Base-by-base conservation (phyloP, 768 basidiomycete genomes). In the Leccinum fibrillosum region DNA sequence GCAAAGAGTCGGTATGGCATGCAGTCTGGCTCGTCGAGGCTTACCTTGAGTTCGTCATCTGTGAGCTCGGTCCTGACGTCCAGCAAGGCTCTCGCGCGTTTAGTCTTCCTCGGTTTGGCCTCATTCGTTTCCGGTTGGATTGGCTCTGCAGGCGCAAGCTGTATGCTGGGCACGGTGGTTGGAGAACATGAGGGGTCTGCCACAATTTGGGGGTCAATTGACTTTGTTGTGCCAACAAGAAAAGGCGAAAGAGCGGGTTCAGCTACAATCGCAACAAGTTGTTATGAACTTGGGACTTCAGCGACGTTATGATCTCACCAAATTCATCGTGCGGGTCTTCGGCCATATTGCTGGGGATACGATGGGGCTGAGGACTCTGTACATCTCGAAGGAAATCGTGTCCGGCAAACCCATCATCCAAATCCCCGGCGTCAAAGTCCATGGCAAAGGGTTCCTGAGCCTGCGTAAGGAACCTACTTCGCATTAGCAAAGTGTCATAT, bases 61-160 rank as follows among this genome's bases (percentile, higher is more conserved):
- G 90, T 90, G 37, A 94, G 74, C 67, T 94, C 92, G 5, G 85
- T 94, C 59, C 89, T 80, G 5, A 79, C 73, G 69, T 94, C 92
- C 7, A 93, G 70, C 4, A 89, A 73, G 44, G 86, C 68, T 48
- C 85, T 78, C 10, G 80, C 63, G 2, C 76, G 75, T 59, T 82
- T 88, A 55, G 77, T 70, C 66, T 83, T 89, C 64, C 53, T 71
- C 28, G 42, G 26, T 55, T 66, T 39, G 4, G 30, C 13, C 1
- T 11, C 55, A 1, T 60, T 59, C 4, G 45, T 52, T 32, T 53
- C 56, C 1, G 23, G 53, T 32, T 23, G 54, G 6, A 19, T 39
- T 44, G 23, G 13, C 4, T 10, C 52, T 47, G 7, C 32, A 21
- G 25, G 13, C n/a, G 13, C 37, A 30, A 39, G 49, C 47, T 55